Evolutionary conservation across 2,329 filamentous ascomycete species (phyloP).

Genomic region (Leptographium wingfieldii): DNA sequence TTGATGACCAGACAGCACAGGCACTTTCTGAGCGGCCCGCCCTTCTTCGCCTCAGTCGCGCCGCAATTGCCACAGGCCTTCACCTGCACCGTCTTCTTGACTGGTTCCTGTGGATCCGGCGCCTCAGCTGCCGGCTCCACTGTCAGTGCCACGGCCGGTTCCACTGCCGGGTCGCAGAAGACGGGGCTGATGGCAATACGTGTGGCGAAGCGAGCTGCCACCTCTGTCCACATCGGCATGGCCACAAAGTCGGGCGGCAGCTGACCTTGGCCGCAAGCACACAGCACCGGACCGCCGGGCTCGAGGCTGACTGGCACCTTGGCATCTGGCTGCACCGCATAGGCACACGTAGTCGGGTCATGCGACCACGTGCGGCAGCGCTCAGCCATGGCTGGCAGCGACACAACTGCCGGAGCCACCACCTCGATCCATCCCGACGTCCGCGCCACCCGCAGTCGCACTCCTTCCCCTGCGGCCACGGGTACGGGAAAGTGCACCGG

Average conservation of each 20-base stretch:
- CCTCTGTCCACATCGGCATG: constrained; percentile 30
- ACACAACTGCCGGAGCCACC: not conserved
- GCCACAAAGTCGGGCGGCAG: constrained; percentile 26
- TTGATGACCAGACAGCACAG: constrained; percentile 27
- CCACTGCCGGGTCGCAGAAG: constrained; percentile 32
- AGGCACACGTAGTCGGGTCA: constrained; percentile 30
- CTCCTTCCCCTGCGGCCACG: constrained; percentile 12
- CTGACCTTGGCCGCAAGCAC: constrained; percentile 31
- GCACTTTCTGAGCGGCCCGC: constrained; percentile 29
- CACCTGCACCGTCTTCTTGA: constrained; percentile 3
- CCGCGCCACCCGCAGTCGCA: not conserved
- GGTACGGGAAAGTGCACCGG: constrained; percentile 28
- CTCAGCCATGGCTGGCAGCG: constrained; percentile 31
- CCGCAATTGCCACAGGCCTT: constrained; percentile 25
- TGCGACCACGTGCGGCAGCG: constrained; percentile 35
- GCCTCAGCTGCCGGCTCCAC: constrained; percentile 12
- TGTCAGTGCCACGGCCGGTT: constrained; percentile 13
- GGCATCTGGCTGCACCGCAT: constrained; percentile 21
- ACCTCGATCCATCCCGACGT: not conserved
- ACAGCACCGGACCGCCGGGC: constrained; percentile 25
- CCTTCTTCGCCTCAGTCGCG: constrained; percentile 17
- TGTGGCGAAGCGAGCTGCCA: constrained; percentile 29
- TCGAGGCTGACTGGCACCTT: constrained; percentile 26
- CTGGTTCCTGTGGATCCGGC: constrained; percentile 14
- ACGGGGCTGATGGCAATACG: constrained; percentile 45